Percentiles rank a stretch among this genome's conserved stretches.
These are phyloP conservation scores for Flaveria floridana DNA, from an alignment of 140 eudicot species.

Conservation along the genomic window DNA sequence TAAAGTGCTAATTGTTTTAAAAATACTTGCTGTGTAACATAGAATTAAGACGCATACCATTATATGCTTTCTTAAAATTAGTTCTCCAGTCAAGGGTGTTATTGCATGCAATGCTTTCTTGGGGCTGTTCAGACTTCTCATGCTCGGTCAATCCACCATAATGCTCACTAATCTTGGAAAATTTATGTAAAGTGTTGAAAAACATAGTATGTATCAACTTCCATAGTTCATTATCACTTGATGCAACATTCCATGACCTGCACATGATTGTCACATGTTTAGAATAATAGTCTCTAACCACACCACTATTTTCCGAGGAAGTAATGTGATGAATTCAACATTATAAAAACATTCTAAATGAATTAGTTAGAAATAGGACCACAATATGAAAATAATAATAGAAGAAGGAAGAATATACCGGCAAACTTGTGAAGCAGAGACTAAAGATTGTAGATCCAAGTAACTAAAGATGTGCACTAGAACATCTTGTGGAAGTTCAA, in stretches of 20 bases:
- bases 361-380: not conserved
- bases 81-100: constrained; percentile 46
- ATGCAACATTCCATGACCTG: constrained; percentile 75
- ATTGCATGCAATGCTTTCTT: constrained; percentile 17
- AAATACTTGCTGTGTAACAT: not conserved
- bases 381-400: not conserved
- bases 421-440: constrained; percentile 72
- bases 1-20: not conserved
- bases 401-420: constrained; percentile 41
- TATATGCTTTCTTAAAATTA: constrained; percentile 44
- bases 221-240: constrained; percentile 63
- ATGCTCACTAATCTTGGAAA: constrained; percentile 14
- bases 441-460: constrained; percentile 67
- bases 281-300: not conserved
- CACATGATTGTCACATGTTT: constrained; percentile 3
- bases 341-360: not conserved
- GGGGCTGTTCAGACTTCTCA: constrained; percentile 1
- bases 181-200: constrained; percentile 34
- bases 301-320: not conserved
- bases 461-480: constrained; percentile 73
- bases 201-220: constrained; percentile 34
- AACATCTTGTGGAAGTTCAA: constrained; percentile 67
- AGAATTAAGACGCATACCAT: constrained; percentile 38
- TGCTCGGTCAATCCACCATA: constrained; percentile 13
- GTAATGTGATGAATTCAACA: not conserved